Evolutionary conservation across 768 basidiomycete species (phyloP).

Genomic region (Auriscalpium vulgare): DNA sequence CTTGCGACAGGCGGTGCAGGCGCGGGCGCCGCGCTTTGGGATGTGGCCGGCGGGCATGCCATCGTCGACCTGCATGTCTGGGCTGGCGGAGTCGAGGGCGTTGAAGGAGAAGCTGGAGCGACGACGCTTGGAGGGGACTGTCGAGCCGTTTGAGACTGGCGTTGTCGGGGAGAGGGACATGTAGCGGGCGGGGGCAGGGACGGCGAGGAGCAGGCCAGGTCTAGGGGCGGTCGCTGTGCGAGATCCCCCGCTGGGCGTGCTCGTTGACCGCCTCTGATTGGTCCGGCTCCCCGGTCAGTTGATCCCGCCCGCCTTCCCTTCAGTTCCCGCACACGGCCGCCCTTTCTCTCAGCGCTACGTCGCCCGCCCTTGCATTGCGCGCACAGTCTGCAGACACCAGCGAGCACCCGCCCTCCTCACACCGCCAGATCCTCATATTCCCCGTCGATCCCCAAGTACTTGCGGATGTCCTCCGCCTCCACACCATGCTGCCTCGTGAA

Average conservation of each 20-base stretch:
- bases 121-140: constrained; percentile 41
- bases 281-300: neutral
- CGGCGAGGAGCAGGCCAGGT: neutral
- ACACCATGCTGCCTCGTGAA: constrained; percentile 58
- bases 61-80: constrained; percentile 22
- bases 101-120: constrained; percentile 28
- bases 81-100: constrained; percentile 17
- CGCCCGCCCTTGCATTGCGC: too few relatives aligned
- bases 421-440: constrained; percentile 64
- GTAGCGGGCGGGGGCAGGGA: constrained; percentile 10
- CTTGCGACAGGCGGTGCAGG: constrained; percentile 83
- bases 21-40: constrained; percentile 83
- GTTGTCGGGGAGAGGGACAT: constrained; percentile 66
- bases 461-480: constrained; percentile 54
- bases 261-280: neutral
- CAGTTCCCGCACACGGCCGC: neutral
- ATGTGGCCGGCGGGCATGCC: constrained; percentile 45
- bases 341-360: neutral
- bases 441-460: constrained; percentile 57
- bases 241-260: neutral
- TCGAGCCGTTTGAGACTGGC: constrained; percentile 48
- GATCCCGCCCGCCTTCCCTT: neutral
- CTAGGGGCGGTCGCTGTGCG: neutral
- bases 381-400: too few relatives aligned
- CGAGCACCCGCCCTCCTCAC: too few relatives aligned